A percentile compares a stretch with the other conserved stretches of the same genome.
phyloP scores from a whole-genome alignment of 2,329 filamentous ascomycete genomes.

The Macrophomina pseudophaseolina region DNA sequence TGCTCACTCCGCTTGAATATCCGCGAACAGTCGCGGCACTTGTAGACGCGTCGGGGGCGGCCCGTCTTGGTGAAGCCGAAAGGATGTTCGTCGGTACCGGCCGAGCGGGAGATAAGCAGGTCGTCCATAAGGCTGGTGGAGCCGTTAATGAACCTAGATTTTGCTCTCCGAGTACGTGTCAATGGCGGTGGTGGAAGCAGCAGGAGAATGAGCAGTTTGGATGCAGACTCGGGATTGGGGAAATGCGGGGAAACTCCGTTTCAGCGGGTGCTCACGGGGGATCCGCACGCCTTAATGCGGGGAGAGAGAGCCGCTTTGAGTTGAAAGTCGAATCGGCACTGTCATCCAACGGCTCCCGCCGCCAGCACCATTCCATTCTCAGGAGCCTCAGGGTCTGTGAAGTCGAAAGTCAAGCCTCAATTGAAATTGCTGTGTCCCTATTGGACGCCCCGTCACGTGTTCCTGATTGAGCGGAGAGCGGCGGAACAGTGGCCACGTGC shows the following conservation, averaged over 20 bases:
- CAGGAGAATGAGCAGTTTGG: background rate
- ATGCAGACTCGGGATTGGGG: background rate
- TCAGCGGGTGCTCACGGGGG: background rate
- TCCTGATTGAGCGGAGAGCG: too few relatives aligned
- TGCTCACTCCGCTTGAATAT: slow-evolving; percentile 43
- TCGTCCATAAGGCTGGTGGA: background rate
- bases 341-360: background rate
- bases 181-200: background rate
- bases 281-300: background rate
- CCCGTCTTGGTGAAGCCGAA: slow-evolving; percentile 11
- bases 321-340: background rate
- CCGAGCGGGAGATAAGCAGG: background rate
- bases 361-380: background rate
- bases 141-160: background rate
- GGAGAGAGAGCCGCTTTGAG: background rate
- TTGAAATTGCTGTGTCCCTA: background rate
- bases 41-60: slow-evolving; percentile 25
- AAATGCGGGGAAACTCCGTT: slow-evolving; percentile 12
- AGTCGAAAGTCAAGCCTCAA: background rate
- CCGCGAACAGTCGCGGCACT: slow-evolving; percentile 38
- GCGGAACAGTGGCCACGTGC: background rate
- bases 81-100: background rate
- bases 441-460: background rate
- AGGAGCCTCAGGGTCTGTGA: slow-evolving; percentile 2
- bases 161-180: background rate